phyloP scores from a whole-genome alignment of 2,329 filamentous ascomycete species.

The Aureobasidium sp. region DNA sequence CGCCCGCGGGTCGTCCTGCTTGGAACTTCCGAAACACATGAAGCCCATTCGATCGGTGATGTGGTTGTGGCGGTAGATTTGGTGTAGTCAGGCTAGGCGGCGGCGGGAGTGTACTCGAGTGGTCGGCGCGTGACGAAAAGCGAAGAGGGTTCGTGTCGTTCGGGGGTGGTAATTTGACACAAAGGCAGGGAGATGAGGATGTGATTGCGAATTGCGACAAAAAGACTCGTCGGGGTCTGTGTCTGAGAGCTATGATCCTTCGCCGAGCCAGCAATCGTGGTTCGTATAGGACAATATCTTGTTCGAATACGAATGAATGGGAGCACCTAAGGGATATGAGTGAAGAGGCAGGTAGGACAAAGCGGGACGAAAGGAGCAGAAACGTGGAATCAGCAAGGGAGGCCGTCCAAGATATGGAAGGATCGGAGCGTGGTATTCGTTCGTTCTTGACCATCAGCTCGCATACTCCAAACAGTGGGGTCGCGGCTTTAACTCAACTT shows the following conservation, averaged over 20 bases:
- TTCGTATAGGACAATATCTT: neutral
- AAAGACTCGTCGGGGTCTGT: neutral
- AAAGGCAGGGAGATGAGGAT: neutral
- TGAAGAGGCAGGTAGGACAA: neutral
- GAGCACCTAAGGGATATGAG: neutral
- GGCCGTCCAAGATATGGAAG: neutral
- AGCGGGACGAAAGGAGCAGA: neutral
- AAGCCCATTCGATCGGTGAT: constrained; percentile 21
- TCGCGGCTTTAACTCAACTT: constrained; percentile 1
- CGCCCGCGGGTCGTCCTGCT: constrained; percentile 38
- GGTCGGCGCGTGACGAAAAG: neutral
- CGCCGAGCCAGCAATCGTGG: neutral
- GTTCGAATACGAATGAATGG: neutral
- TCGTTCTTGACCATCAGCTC: neutral
- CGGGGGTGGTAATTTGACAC: neutral
- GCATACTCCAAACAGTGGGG: constrained; percentile 9
- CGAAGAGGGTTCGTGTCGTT: neutral
- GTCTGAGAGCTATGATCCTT: constrained; percentile 3
- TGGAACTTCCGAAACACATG: constrained; percentile 44
- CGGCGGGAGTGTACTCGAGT: no score
- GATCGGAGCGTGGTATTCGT: neutral
- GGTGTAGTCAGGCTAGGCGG: neutral
- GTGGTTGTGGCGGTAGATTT: neutral
- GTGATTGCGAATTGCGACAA: neutral
- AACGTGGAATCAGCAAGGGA: constrained; percentile 9